A percentile compares a stretch with the other conserved stretches of the same genome.
phyloP scores from a whole-genome alignment of 164 flowering plant genomes.

The Echeveria elegans region DNA sequence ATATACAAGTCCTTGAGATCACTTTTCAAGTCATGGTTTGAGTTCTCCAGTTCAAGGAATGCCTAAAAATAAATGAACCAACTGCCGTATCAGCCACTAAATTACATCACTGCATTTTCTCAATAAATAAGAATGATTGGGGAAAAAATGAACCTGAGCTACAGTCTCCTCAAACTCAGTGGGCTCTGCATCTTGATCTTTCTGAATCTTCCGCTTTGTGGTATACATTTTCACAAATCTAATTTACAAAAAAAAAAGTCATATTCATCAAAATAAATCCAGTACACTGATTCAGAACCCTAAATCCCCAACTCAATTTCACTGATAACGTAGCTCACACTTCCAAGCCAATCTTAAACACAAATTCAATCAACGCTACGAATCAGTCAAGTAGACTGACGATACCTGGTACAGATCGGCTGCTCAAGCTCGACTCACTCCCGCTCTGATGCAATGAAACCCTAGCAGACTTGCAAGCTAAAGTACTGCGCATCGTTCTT shows the following conservation, averaged over 20 bases:
- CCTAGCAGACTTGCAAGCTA: neutral
- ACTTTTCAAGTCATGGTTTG: no score
- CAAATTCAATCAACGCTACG: no score
- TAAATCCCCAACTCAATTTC: neutral
- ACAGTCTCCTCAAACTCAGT: no score
- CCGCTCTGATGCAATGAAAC: neutral
- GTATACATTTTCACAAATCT: slow-evolving; percentile 40
- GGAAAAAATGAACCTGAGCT: no score
- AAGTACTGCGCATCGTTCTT: neutral
- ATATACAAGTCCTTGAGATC: no score
- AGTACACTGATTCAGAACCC: neutral
- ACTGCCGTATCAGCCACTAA: neutral
- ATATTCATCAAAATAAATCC: neutral
- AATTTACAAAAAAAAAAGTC: neutral
- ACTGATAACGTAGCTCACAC: no score
- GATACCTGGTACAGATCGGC: neutral
- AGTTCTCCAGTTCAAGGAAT: no score
- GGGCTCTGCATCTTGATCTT: no score
- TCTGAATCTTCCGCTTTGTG: no score
- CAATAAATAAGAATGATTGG: neutral
- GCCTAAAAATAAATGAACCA: slow-evolving; percentile 10
- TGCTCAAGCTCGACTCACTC: no score
- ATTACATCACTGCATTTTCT: neutral
- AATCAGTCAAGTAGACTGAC: no score
- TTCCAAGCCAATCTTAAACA: no score